Percentiles rank a stretch among this genome's conserved stretches.
Conservation (phyloP, 1,139 yeast species). For the Wickerhamiella pararugosa region DNA sequence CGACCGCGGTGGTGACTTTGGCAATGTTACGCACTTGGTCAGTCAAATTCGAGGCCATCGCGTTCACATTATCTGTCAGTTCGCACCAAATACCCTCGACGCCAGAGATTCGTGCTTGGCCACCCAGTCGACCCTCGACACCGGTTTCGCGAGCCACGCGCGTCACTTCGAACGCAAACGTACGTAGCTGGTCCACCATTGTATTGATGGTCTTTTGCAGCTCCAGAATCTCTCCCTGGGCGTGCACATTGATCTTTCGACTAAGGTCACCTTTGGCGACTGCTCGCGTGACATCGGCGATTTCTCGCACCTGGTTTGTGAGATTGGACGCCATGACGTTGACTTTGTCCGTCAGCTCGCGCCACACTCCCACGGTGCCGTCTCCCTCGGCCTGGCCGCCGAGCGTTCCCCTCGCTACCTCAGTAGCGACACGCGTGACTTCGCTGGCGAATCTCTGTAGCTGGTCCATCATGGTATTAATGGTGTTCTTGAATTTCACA, state of each 20-base stretch:
- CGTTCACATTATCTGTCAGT: constrained; percentile 75
- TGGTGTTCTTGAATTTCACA: constrained; percentile 61
- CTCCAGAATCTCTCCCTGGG: constrained; percentile 70
- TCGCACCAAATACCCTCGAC: constrained; percentile 88
- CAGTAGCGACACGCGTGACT: constrained; percentile 75
- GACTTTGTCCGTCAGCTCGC: constrained; percentile 68
- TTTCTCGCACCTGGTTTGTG: constrained; percentile 72
- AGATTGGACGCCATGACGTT: constrained; percentile 78
- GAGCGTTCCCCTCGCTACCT: constrained; percentile 75
- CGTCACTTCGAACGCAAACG: constrained; percentile 78
- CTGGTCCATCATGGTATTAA: constrained; percentile 81
- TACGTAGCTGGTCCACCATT: constrained; percentile 79
- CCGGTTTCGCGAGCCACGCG: constrained; percentile 84
- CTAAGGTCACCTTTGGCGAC: constrained; percentile 71
- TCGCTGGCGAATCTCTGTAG: constrained; percentile 69
- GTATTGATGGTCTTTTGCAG: constrained; percentile 67
- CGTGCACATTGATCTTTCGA: constrained; percentile 65
- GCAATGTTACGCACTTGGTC: constrained; percentile 84
- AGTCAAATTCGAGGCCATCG: constrained; percentile 78
- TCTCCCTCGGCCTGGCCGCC: constrained; percentile 82
- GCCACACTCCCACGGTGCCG: constrained; percentile 78
- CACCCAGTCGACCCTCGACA: constrained; percentile 75
- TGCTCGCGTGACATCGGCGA: constrained; percentile 77
- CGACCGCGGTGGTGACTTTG: constrained; percentile 83
- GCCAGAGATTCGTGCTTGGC: constrained; percentile 71